Conservation (phyloP, 2,329 filamentous ascomycete species). For the Penicillium occitanis region DNA sequence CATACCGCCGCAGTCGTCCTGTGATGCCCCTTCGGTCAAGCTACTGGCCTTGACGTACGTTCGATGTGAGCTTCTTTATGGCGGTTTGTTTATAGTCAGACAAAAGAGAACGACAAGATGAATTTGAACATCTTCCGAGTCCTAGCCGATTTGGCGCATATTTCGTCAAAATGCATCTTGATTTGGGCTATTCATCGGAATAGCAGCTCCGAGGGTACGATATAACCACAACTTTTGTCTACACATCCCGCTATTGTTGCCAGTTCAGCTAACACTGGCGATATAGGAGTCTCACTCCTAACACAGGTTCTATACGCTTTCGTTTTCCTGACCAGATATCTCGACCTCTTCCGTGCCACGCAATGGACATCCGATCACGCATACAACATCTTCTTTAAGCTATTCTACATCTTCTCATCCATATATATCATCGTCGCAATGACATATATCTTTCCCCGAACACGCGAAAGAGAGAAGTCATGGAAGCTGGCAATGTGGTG, state of each 20-base stretch:
- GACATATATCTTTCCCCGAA: conserved; percentile 81
- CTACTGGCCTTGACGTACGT: neutral
- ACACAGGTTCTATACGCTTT: conserved; percentile 81
- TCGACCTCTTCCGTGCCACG: conserved; percentile 66
- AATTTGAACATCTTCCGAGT: conserved; percentile 62
- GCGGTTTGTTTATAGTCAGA: neutral
- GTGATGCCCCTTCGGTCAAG: neutral
- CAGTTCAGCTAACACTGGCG: conserved; percentile 8
- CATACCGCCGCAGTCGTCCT: neutral
- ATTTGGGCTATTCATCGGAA: conserved; percentile 90
- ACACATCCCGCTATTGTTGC: conserved; percentile 5
- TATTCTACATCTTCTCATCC: conserved; percentile 81
- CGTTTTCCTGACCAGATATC: conserved; percentile 84
- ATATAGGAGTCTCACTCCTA: conserved; percentile 78
- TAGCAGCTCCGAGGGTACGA: conserved; percentile 74
- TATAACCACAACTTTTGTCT: neutral
- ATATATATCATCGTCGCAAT: conserved; percentile 86
- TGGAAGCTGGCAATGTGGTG: conserved; percentile 82
- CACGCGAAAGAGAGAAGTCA: conserved; percentile 85
- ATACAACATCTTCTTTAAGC: conserved; percentile 82
- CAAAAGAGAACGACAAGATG: neutral
- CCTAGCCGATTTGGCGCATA: conserved; percentile 79
- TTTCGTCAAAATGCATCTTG: conserved; percentile 82
- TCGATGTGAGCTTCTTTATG: neutral
- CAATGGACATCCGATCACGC: conserved; percentile 32